Evolutionary conservation across 345 rosid genomes (phyloP).

Genomic region (Eucalyptus regnans): DNA sequence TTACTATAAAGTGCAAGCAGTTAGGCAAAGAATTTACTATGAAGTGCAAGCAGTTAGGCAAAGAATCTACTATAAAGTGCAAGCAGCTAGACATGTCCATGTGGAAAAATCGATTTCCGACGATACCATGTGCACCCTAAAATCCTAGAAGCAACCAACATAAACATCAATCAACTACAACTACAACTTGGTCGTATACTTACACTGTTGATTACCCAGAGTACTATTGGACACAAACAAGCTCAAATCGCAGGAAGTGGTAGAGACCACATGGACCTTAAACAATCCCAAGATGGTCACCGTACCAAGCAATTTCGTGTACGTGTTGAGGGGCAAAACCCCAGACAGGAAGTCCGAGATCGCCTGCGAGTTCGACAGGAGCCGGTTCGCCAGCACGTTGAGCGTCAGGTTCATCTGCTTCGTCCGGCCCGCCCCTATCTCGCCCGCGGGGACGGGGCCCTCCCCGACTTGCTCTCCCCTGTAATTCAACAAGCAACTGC

Average conservation of each 20-base stretch:
- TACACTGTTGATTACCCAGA: conserved; percentile 42
- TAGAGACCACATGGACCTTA: conserved; percentile 25
- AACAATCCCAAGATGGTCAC: conserved; percentile 34
- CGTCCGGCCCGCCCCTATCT: conserved; percentile 31
- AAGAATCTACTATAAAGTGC: too few species aligned
- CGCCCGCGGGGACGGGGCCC: conserved; percentile 48
- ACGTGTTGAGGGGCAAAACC: conserved; percentile 25
- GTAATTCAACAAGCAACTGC: conserved; percentile 42
- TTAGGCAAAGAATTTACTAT: too few species aligned
- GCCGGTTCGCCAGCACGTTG: conserved; percentile 53
- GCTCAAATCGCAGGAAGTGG: conserved; percentile 39
- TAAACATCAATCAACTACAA: conserved; percentile 4
- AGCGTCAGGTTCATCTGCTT: conserved; percentile 40
- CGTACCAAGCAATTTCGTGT: conserved; percentile 43
- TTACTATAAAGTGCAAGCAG: neutral
- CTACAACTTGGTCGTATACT: conserved; percentile 46
- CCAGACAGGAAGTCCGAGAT: conserved; percentile 25
- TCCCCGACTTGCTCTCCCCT: conserved; percentile 48
- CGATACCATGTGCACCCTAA: too few species aligned
- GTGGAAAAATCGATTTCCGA: neutral
- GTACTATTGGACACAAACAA: conserved; percentile 28
- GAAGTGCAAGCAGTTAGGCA: too few species aligned
- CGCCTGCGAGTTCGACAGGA: conserved; percentile 24
- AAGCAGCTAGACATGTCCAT: neutral
- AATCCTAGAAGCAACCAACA: neutral